phyloP scores from a whole-genome alignment of 768 basidiomycete genomes.

The Macrolepiota fuliginosa region DNA sequence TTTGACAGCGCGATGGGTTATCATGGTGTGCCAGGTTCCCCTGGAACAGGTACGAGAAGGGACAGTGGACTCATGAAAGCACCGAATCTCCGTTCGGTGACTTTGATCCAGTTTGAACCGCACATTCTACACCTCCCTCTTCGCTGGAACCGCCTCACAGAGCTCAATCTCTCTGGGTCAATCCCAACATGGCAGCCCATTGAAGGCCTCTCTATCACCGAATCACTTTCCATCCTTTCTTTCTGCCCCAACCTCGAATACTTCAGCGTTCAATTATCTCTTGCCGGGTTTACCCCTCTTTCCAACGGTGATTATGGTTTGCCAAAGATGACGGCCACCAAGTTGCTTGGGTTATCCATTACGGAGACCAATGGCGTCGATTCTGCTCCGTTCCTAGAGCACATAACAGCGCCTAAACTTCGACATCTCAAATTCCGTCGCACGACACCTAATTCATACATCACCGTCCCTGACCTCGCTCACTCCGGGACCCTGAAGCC shows the following conservation, averaged over 20 bases:
- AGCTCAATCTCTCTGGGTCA: slow-evolving; percentile 11
- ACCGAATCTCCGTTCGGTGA: slow-evolving; percentile 6
- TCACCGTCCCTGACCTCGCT: neutral
- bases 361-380: slow-evolving; percentile 10
- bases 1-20: slow-evolving; percentile 11
- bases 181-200: slow-evolving; percentile 7
- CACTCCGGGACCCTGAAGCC: neutral
- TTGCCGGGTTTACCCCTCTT: slow-evolving; percentile 8
- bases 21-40: slow-evolving; percentile 8
- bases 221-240: slow-evolving; percentile 7
- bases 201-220: slow-evolving; percentile 10
- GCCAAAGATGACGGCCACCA: slow-evolving; percentile 1
- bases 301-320: slow-evolving; percentile 7
- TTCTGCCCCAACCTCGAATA: slow-evolving; percentile 11
- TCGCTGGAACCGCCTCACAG: slow-evolving; percentile 7
- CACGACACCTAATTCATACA: slow-evolving; percentile 4
- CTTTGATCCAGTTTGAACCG: slow-evolving; percentile 7
- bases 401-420: slow-evolving; percentile 2
- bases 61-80: slow-evolving; percentile 11
- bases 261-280: slow-evolving; percentile 10
- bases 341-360: slow-evolving; percentile 5
- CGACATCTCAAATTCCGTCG: slow-evolving; percentile 12
- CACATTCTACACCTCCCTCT: slow-evolving; percentile 12
- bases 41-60: slow-evolving; percentile 1
- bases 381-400: slow-evolving; percentile 6